Percentiles rank a stretch among this genome's conserved stretches.
Evolutionary conservation across 345 rosid genomes (phyloP).

Genomic region (Microcos paniculata): DNA sequence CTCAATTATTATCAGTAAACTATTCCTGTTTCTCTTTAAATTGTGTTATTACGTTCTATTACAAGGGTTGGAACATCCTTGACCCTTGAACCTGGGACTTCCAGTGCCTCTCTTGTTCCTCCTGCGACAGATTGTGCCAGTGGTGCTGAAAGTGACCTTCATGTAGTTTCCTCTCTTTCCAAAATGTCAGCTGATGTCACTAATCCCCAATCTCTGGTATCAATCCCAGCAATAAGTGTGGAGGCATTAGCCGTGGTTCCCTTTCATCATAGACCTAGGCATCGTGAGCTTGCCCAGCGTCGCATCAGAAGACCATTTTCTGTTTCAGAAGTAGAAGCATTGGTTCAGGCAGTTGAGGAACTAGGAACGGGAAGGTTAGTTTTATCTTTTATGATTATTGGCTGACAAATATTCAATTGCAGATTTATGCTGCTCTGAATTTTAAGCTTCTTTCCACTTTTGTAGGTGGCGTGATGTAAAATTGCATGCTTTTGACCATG

Average conservation of each 20-base stretch:
- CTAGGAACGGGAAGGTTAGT: conserved; percentile 41
- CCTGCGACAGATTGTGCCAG: background rate
- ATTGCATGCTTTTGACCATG: conserved; percentile 28
- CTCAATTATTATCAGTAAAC: background rate
- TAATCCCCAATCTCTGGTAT: conserved; percentile 22
- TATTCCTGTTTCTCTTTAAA: background rate
- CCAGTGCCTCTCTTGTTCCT: conserved; percentile 10
- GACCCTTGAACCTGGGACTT: conserved; percentile 5
- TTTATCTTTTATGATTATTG: background rate
- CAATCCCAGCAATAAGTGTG: conserved; percentile 21
- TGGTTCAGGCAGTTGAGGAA: conserved; percentile 35
- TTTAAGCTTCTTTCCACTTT: background rate
- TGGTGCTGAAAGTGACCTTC: conserved; percentile 10
- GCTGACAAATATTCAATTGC: background rate
- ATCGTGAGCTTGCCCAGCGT: conserved; percentile 23
- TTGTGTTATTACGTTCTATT: background rate
- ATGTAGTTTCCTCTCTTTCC: conserved; percentile 7
- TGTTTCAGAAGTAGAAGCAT: conserved; percentile 32
- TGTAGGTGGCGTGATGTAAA: conserved; percentile 37
- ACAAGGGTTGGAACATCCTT: conserved; percentile 19
- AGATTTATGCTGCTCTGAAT: background rate
- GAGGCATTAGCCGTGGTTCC: conserved; percentile 34
- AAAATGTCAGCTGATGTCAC: background rate
- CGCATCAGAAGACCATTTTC: conserved; percentile 34
- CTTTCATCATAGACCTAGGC: conserved; percentile 18